Base-by-base conservation (phyloP, 2,329 filamentous ascomycete genomes). In the Thielaviopsis euricoi region DNA sequence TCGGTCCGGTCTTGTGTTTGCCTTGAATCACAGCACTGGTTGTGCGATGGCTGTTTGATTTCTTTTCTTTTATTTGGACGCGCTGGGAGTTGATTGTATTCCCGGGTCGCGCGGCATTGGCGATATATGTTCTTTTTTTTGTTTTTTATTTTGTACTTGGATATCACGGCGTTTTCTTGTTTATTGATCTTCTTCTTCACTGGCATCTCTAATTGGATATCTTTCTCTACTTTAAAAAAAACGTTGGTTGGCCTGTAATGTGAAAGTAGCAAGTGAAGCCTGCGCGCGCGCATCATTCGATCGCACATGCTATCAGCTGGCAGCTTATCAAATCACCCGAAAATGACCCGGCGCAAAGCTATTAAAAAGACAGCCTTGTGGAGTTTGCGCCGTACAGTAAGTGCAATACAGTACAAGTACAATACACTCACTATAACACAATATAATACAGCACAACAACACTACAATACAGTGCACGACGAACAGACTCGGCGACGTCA, bases 281-380 rank as follows among this genome's bases (percentile, higher is more conserved):
- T 26, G 25, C 4, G 25, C 25, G 25, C 40, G 40, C 17, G 7
- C 43, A 21, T 3, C 37, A 7, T 17, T 17, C 10, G 37, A 21
- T 21, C 17, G 43, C 43, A 6, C 17, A 15, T 15, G 43, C 50
- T 56, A 56, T 56, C 54, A 17, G 9, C 17, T 1, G n/a, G n/a
- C n/a, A n/a, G 4, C 54, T 56, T 56, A 56, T 48, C 49, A 17
- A 17, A 25, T 60, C 53, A 57, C 10, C 58, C 58, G 54, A 19
- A 3, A 21, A 10, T 56, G 40, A 57, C 12, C 54, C 58, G 53
- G 58, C 51, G 58, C 58, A 55, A 60, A 52, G 26, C 37, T 23
- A 56, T 43, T 6, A 56, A 43, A 43, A 15, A 5, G 6, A 15
- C 13, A 43, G 37, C 15, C 15, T 48, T 33, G 29, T 33, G 4